A percentile compares a stretch with the other conserved stretches of the same genome.
phyloP scores from a whole-genome alignment of 345 rosid genomes.

The Eucalyptus sideroxylon region DNA sequence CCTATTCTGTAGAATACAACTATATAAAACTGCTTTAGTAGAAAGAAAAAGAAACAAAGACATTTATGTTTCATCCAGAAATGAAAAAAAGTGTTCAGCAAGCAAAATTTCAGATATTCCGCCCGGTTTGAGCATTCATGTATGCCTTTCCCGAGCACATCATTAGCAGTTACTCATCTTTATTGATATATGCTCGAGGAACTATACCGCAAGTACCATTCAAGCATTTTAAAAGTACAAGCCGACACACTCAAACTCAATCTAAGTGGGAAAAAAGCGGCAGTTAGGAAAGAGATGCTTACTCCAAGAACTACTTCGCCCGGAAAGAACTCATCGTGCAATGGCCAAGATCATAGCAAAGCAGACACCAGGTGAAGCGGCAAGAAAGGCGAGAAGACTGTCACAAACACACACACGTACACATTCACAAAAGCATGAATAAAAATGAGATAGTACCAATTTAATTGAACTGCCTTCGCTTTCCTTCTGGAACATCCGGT shows the following conservation, averaged over 20 bases:
- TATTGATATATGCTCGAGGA: background rate
- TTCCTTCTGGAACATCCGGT: conserved; percentile 71
- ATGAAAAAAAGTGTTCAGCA: no score
- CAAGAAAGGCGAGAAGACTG: background rate
- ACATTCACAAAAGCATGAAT: background rate
- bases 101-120: no score
- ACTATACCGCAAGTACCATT: background rate
- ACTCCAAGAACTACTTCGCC: background rate
- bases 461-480: conserved; percentile 66
- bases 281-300: background rate
- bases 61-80: no score
- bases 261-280: no score
- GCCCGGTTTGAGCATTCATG: no score
- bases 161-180: background rate
- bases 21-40: background rate
- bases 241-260: background rate
- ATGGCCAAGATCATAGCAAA: background rate
- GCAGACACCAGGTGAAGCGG: background rate
- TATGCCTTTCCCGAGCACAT: background rate
- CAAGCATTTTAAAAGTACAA: background rate
- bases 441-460: conserved; percentile 24
- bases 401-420: background rate
- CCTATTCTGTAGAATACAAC: no score
- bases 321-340: background rate
- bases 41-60: no score